phyloP scores from a whole-genome alignment of 495 filamentous ascomycete species.

The Xylaria venustula region DNA sequence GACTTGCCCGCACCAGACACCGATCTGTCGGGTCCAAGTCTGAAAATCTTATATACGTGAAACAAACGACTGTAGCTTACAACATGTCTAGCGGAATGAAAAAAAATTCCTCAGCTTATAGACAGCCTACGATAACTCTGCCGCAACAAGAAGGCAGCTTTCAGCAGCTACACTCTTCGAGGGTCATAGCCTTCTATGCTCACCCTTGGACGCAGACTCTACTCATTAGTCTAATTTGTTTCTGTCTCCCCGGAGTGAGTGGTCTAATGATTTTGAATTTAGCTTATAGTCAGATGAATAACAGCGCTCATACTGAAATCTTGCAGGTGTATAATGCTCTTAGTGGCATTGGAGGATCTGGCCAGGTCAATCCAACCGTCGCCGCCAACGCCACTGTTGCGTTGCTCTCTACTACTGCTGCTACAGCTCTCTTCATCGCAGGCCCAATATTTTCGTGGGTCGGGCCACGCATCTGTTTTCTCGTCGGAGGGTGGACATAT shows the following conservation, averaged over 20 bases:
- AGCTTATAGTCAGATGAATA: too few relatives aligned
- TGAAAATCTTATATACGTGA: background rate
- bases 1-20: background rate
- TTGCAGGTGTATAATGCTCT: constrained; percentile 15
- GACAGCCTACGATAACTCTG: background rate
- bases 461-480: constrained; percentile 39
- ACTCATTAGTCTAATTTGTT: constrained; percentile 10
- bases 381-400: constrained; percentile 45
- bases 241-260: constrained; percentile 1
- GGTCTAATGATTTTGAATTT: constrained; percentile 1
- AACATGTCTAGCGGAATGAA: too few relatives aligned
- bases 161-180: constrained; percentile 3
- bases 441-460: constrained; percentile 44
- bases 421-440: constrained; percentile 42
- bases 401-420: constrained; percentile 38
- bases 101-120: background rate
- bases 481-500: constrained; percentile 47
- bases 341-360: constrained; percentile 16
- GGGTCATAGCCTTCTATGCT: constrained; percentile 28
- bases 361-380: constrained; percentile 31
- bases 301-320: background rate
- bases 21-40: background rate
- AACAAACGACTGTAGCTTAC: too few relatives aligned
- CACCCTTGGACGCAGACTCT: constrained; percentile 33
- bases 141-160: background rate